phyloP scores from a whole-genome alignment of 2,329 filamentous ascomycete species.

The Emericellopsis cladophorae region DNA sequence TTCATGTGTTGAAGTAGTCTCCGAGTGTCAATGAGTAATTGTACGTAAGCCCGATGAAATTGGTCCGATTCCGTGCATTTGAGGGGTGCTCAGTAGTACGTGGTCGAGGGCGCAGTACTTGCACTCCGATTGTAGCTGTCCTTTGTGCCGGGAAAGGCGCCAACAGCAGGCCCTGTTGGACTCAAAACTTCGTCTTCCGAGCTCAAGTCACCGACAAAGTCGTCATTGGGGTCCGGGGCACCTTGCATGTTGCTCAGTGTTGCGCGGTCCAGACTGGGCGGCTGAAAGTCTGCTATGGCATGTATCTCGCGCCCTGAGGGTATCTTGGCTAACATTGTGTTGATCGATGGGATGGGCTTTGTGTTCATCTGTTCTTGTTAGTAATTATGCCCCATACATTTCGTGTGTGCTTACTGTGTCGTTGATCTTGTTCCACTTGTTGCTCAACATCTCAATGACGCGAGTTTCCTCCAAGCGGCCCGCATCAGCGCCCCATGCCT shows the following conservation, averaged over 20 bases:
- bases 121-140: slow-evolving; percentile 19
- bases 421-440: slow-evolving; percentile 87
- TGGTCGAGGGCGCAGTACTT: slow-evolving; percentile 12
- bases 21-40: no score
- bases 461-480: slow-evolving; percentile 75
- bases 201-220: slow-evolving; percentile 18
- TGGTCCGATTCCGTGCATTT: no score
- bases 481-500: slow-evolving; percentile 68
- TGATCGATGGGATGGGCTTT: slow-evolving; percentile 60
- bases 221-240: slow-evolving; percentile 19
- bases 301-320: slow-evolving; percentile 85
- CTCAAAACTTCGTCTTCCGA: slow-evolving; percentile 23
- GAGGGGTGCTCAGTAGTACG: slow-evolving; percentile 18
- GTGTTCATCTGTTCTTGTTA: slow-evolving; percentile 53
- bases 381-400: not conserved
- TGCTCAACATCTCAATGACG: slow-evolving; percentile 75
- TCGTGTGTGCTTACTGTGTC: slow-evolving; percentile 54
- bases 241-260: slow-evolving; percentile 48
- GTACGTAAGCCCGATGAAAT: no score
- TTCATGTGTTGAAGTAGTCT: no score
- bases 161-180: slow-evolving; percentile 21
- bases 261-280: slow-evolving; percentile 51
- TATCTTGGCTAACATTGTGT: slow-evolving; percentile 62
- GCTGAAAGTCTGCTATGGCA: slow-evolving; percentile 52
- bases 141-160: slow-evolving; percentile 36